Percentiles rank a stretch among this genome's conserved stretches.
Evolutionary conservation across 1,139 yeast species (phyloP).

Genomic region (Magnusiomyces suaveolens): DNA sequence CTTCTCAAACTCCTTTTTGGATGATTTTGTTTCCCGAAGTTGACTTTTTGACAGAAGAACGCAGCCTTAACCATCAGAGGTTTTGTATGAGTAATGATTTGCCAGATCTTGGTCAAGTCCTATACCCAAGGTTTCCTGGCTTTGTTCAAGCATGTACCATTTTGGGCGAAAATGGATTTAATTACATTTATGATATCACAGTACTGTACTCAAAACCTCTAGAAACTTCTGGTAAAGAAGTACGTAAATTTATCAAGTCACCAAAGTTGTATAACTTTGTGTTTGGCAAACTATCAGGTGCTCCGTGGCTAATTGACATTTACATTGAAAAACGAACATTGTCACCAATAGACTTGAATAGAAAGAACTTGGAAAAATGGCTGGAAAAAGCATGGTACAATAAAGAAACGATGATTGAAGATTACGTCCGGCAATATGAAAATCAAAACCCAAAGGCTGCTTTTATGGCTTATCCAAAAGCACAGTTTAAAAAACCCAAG

Average conservation of each 20-base stretch:
- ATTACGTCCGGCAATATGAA: slow-evolving; percentile 16
- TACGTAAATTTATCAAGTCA: slow-evolving; percentile 14
- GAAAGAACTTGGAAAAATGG: slow-evolving; percentile 48
- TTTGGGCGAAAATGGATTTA: slow-evolving; percentile 22
- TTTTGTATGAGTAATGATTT: slow-evolving; percentile 29
- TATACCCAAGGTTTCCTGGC: slow-evolving; percentile 35
- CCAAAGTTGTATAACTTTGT: slow-evolving; percentile 54
- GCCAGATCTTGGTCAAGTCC: slow-evolving; percentile 41
- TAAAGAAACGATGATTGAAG: slow-evolving; percentile 45
- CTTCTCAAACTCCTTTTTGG: slow-evolving; percentile 16
- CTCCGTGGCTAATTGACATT: slow-evolving; percentile 12
- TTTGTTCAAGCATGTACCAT: slow-evolving; percentile 27
- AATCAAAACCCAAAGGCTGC: neutral
- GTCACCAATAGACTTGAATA: slow-evolving; percentile 11
- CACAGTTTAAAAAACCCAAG: neutral
- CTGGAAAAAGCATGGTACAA: slow-evolving; percentile 61
- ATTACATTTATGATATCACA: slow-evolving; percentile 43
- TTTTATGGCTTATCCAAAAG: neutral
- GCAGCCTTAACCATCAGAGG: slow-evolving; percentile 21
- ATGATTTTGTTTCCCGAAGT: slow-evolving; percentile 31
- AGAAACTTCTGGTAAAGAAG: slow-evolving; percentile 1
- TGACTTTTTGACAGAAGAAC: slow-evolving; percentile 17
- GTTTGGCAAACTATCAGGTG: slow-evolving; percentile 24
- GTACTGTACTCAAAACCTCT: slow-evolving; percentile 35
- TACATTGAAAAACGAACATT: slow-evolving; percentile 12